Evolutionary conservation across 805 yeast species (phyloP).

Genomic region (Nakazawaea populi): DNA sequence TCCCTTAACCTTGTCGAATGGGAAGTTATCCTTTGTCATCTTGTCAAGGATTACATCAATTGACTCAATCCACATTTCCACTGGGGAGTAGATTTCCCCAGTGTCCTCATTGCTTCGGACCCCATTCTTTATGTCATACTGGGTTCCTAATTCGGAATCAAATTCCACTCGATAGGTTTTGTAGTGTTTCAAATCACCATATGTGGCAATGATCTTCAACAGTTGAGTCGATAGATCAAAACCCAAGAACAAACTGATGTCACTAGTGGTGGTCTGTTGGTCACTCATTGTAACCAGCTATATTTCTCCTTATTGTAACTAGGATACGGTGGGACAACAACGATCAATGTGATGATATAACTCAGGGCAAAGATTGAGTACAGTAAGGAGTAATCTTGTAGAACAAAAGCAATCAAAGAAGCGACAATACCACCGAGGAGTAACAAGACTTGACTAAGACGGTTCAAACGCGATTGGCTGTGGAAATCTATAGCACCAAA

Average conservation of each 20-base stretch:
- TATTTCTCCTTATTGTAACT: slow-evolving; percentile 43
- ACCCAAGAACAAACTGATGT: slow-evolving; percentile 44
- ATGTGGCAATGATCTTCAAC: slow-evolving; percentile 65
- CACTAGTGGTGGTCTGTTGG: slow-evolving; percentile 10
- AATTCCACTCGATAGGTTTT: slow-evolving; percentile 64
- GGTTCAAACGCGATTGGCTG: slow-evolving; percentile 43
- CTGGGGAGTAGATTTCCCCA: slow-evolving; percentile 72
- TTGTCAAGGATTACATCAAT: slow-evolving; percentile 54
- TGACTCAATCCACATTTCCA: slow-evolving; percentile 87
- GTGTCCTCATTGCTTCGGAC: slow-evolving; percentile 49
- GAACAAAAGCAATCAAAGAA: slow-evolving; percentile 40
- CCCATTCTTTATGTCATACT: slow-evolving; percentile 68
- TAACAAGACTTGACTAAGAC: slow-evolving; percentile 20
- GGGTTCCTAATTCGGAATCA: slow-evolving; percentile 49
- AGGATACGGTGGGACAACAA: slow-evolving; percentile 56
- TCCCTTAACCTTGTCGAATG: slow-evolving; percentile 54
- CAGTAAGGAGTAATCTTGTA: slow-evolving; percentile 35
- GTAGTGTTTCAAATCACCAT: slow-evolving; percentile 45
- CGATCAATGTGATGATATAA: slow-evolving; percentile 20
- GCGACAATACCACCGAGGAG: slow-evolving; percentile 30
- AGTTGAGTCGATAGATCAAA: slow-evolving; percentile 90
- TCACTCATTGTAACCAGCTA: slow-evolving; percentile 34
- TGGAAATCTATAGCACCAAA: slow-evolving; percentile 39
- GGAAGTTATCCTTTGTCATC: slow-evolving; percentile 47
- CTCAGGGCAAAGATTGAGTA: slow-evolving; percentile 31